Evolutionary conservation across 78 protist genomes (phyloP).

Genomic region (Dictyostelium intermedium): DNA sequence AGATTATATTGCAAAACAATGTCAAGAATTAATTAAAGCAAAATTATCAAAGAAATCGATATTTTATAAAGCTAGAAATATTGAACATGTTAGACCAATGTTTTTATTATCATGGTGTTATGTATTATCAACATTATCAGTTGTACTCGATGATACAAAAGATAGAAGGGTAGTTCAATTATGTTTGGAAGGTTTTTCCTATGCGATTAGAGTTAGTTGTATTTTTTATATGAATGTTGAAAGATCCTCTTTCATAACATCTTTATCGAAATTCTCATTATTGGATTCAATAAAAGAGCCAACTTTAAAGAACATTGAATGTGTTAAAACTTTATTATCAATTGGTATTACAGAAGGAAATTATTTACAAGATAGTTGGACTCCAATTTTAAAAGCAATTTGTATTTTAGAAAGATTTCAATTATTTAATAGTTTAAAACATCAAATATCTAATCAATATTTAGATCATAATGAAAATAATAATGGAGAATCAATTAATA

Average conservation of each 20-base stretch:
- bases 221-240: slow-evolving; percentile 91
- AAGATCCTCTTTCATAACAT: slow-evolving; percentile 94
- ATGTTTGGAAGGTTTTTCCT: slow-evolving; percentile 90
- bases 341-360: slow-evolving; percentile 94
- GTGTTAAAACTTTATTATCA: slow-evolving; percentile 84
- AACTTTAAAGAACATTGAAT: slow-evolving; percentile 89
- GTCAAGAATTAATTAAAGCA: slow-evolving; percentile 63
- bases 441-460: background rate
- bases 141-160: slow-evolving; percentile 45
- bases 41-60: slow-evolving; percentile 54
- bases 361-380: slow-evolving; percentile 89
- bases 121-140: slow-evolving; percentile 46
- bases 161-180: slow-evolving; percentile 35
- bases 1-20: slow-evolving; percentile 65
- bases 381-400: slow-evolving; percentile 79
- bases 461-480: background rate
- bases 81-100: slow-evolving; percentile 76
- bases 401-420: slow-evolving; percentile 90
- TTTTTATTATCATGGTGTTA: slow-evolving; percentile 69
- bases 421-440: slow-evolving; percentile 38
- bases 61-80: slow-evolving; percentile 60
- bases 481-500: background rate
- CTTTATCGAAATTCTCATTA: slow-evolving; percentile 93
- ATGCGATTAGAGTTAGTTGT: slow-evolving; percentile 86
- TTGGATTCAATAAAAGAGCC: slow-evolving; percentile 80